phyloP scores from a whole-genome alignment of 2,329 filamentous ascomycete genomes.

The Aspergillus tanneri region DNA sequence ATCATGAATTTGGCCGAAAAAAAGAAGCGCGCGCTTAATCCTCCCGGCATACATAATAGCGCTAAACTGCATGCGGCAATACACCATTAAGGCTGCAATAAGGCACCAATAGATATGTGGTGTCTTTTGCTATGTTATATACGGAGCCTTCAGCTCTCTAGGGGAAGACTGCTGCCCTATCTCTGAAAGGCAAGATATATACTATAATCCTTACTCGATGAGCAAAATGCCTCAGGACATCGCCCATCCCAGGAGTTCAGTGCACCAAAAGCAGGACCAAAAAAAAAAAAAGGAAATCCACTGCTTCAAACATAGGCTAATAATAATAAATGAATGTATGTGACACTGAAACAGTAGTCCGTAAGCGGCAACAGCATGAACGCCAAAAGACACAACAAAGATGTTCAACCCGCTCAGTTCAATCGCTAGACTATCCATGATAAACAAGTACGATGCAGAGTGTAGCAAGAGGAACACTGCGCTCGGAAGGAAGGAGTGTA shows the following conservation, averaged over 20 bases:
- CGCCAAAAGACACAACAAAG: constrained; percentile 22
- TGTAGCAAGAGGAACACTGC: constrained; percentile 14
- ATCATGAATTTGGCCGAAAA: constrained; percentile 1
- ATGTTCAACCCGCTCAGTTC: constrained; percentile 31
- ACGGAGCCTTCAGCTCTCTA: too few species aligned
- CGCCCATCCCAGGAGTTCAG: too few species aligned
- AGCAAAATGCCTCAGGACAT: too few species aligned
- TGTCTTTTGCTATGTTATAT: too few species aligned
- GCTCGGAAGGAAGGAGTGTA: constrained; percentile 15
- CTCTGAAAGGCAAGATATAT: too few species aligned
- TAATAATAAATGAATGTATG: constrained; percentile 18
- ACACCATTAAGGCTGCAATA: not conserved
- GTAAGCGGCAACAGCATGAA: constrained; percentile 17
- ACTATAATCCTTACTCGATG: too few species aligned
- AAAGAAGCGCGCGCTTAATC: constrained; percentile 1
- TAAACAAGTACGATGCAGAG: constrained; percentile 23
- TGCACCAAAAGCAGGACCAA: constrained; percentile 3
- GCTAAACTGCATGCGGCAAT: not conserved
- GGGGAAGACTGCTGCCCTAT: too few species aligned
- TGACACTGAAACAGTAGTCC: constrained; percentile 14
- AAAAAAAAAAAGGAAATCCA: constrained; percentile 15
- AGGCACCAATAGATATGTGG: not conserved
- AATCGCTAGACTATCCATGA: constrained; percentile 34
- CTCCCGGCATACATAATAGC: not conserved
- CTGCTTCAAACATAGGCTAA: constrained; percentile 15